Evolutionary conservation across 75 land plant species (phyloP).

Genomic region (Adiantum capillusveneris): DNA sequence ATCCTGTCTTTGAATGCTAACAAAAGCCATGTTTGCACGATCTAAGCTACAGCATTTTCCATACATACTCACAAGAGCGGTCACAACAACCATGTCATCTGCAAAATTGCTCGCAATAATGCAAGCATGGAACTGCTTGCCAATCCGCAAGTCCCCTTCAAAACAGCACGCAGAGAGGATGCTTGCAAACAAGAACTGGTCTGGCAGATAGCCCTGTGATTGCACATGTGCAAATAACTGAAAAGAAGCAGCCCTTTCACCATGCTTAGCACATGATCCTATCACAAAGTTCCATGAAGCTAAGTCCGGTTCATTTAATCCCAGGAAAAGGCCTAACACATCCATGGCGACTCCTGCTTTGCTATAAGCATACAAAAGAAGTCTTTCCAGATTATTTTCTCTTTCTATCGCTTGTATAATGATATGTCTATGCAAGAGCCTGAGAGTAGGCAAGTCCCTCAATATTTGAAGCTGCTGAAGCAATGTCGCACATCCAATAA

Average conservation of each 20-base stretch:
- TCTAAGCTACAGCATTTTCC: slow-evolving; percentile 21
- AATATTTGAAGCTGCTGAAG: no score
- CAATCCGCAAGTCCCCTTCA: neutral
- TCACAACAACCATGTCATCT: neutral
- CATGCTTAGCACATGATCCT: neutral
- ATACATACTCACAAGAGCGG: slow-evolving; percentile 24
- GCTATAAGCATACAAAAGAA: neutral
- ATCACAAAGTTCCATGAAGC: neutral
- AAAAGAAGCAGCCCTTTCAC: neutral
- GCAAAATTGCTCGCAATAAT: neutral
- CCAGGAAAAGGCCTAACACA: neutral
- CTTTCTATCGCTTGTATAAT: no score
- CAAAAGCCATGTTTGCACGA: slow-evolving; percentile 12
- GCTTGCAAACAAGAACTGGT: neutral
- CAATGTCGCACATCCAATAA: no score
- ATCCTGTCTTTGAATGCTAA: slow-evolving; percentile 2
- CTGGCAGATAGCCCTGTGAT: neutral
- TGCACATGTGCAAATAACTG: neutral
- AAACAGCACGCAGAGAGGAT: neutral
- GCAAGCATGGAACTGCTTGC: neutral
- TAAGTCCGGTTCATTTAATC: neutral
- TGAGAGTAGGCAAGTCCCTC: no score
- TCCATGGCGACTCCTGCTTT: neutral
- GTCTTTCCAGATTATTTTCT: no score
- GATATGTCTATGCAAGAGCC: no score